phyloP scores from a whole-genome alignment of 2,329 filamentous ascomycete genomes.

The Pezicula carpinea region DNA sequence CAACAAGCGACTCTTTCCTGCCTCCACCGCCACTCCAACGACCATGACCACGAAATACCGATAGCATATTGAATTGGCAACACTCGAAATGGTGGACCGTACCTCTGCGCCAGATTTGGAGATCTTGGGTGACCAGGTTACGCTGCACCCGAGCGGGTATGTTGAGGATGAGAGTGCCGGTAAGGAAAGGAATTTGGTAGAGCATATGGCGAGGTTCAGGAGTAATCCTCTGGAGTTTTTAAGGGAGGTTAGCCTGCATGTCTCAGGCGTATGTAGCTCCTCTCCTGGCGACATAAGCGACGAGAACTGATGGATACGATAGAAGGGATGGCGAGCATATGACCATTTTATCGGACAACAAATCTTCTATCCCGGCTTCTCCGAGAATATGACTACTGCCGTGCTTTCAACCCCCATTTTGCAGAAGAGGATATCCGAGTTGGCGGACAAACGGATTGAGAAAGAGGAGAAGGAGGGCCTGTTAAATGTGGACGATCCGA shows the following conservation, averaged over 20 bases:
- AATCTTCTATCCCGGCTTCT: constrained; percentile 89
- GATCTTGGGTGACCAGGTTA: constrained; percentile 70
- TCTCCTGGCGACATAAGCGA: background rate
- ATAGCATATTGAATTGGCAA: background rate
- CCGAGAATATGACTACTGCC: constrained; percentile 77
- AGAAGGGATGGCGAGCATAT: constrained; percentile 89
- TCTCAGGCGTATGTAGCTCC: constrained; percentile 58
- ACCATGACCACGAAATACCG: background rate
- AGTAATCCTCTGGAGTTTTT: constrained; percentile 71
- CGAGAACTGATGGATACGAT: background rate
- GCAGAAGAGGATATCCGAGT: constrained; percentile 65
- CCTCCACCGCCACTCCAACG: background rate
- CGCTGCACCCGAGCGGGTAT: constrained; percentile 68
- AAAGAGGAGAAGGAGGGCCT: constrained; percentile 75
- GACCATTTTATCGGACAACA: constrained; percentile 86
- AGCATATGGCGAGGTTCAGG: constrained; percentile 84
- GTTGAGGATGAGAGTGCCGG: constrained; percentile 50
- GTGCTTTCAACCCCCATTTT: constrained; percentile 75
- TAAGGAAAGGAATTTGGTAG: constrained; percentile 67
- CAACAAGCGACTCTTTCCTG: background rate
- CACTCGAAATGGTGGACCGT: constrained; percentile 25
- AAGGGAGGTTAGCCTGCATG: constrained; percentile 87
- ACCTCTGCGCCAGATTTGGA: constrained; percentile 69
- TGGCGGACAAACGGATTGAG: constrained; percentile 69
- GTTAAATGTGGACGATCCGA: constrained; percentile 50